phyloP scores from a whole-genome alignment of 768 basidiomycete species.

The Dictyophora rubrovolvata region DNA sequence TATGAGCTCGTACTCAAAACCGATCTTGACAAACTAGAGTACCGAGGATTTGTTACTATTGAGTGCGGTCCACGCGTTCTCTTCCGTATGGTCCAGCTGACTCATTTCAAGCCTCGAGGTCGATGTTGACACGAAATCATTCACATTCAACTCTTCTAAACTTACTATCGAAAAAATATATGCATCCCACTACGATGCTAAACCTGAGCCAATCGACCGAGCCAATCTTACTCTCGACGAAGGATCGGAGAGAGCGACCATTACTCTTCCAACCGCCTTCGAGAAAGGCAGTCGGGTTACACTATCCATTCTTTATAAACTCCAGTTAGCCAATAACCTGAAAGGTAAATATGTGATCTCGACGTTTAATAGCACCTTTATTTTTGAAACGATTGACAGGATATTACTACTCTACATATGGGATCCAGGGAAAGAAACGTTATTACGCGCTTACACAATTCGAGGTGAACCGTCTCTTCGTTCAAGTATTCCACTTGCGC shows the following conservation, averaged over 20 bases:
- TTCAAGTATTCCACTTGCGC: not conserved
- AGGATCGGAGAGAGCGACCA: constrained; percentile 51
- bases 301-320: constrained; percentile 58
- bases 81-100: not conserved
- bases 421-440: constrained; percentile 52
- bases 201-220: constrained; percentile 35
- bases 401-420: constrained; percentile 65
- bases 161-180: constrained; percentile 50
- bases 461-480: constrained; percentile 31
- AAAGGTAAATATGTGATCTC: constrained; percentile 33
- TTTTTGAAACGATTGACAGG: constrained; percentile 12
- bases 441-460: constrained; percentile 84
- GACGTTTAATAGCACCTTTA: not conserved
- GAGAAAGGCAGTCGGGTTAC: constrained; percentile 60
- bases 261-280: constrained; percentile 48
- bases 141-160: constrained; percentile 57
- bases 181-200: constrained; percentile 44
- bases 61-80: constrained; percentile 31
- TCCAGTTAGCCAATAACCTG: constrained; percentile 61
- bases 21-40: constrained; percentile 67
- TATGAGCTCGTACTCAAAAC: constrained; percentile 75
- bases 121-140: constrained; percentile 43
- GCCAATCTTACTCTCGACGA: constrained; percentile 42
- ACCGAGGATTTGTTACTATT: constrained; percentile 68
- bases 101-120: constrained; percentile 45